These are phyloP conservation scores for Aethionema arabicum DNA, from an alignment of 345 rosid genomes.

Conservation along the genomic window DNA sequence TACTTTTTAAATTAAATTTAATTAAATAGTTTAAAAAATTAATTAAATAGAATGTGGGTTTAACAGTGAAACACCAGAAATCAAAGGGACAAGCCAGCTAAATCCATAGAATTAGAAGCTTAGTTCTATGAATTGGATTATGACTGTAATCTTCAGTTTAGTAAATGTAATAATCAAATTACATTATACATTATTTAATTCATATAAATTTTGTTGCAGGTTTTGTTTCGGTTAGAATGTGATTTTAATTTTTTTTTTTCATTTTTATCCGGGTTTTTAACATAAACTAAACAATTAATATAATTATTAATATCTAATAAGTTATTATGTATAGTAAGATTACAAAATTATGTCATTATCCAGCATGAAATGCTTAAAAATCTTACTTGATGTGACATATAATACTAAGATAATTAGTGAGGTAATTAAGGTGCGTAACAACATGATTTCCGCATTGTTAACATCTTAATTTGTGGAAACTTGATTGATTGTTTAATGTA, in stretches of 20 bases:
- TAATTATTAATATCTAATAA: neutral
- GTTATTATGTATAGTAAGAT: neutral
- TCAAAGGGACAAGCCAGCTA: slow-evolving; percentile 58
- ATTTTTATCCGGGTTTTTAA: too few species aligned
- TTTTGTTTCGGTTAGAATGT: too few species aligned
- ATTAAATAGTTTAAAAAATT: too few species aligned
- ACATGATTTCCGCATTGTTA: slow-evolving; percentile 50
- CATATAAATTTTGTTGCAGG: too few species aligned
- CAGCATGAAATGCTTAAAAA: slow-evolving; percentile 3
- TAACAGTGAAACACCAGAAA: slow-evolving; percentile 39
- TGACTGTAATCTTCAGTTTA: neutral
- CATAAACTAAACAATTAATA: too few species aligned
- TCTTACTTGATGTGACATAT: slow-evolving; percentile 31
- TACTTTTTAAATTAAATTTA: too few species aligned
- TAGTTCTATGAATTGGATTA: neutral
- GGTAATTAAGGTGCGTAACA: slow-evolving; percentile 59
- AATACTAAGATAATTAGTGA: slow-evolving; percentile 39
- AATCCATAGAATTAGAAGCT: slow-evolving; percentile 28
- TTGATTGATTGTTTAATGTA: slow-evolving; percentile 43
- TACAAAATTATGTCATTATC: slow-evolving; percentile 15
- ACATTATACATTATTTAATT: too few species aligned
- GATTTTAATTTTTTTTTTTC: too few species aligned
- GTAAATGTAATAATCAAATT: too few species aligned
- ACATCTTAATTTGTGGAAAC: slow-evolving; percentile 51
- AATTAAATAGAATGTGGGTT: slow-evolving; percentile 23